phyloP scores from a whole-genome alignment of 441 rosid species.

The Populus hybrid region DNA sequence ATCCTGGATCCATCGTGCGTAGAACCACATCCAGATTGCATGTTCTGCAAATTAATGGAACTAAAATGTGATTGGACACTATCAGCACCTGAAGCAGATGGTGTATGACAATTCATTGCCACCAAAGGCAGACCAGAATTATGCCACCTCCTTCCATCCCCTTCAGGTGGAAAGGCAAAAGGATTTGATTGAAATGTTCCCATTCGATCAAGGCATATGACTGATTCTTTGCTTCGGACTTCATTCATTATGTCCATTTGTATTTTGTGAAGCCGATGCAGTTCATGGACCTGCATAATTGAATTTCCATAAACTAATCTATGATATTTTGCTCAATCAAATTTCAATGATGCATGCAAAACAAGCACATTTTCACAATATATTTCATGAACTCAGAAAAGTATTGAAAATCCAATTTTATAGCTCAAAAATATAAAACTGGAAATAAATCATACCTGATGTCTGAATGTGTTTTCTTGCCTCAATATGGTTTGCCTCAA shows the following conservation, averaged over 20 bases:
- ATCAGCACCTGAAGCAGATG: slow-evolving; percentile 18
- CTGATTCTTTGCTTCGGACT: slow-evolving; percentile 43
- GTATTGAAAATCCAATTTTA: neutral
- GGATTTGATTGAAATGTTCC: slow-evolving; percentile 22
- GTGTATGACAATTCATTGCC: slow-evolving; percentile 19
- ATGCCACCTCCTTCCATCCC: slow-evolving; percentile 18
- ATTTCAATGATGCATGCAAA: neutral
- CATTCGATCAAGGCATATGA: slow-evolving; percentile 22
- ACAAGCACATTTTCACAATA: neutral
- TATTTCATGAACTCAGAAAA: neutral
- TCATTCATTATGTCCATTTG: slow-evolving; percentile 72
- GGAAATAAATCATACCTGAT: slow-evolving; percentile 37
- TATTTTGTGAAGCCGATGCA: slow-evolving; percentile 63
- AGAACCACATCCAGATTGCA: slow-evolving; percentile 27
- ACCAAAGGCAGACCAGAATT: slow-evolving; percentile 12
- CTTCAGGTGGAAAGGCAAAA: slow-evolving; percentile 21
- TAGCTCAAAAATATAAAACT: neutral
- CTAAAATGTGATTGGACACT: slow-evolving; percentile 23
- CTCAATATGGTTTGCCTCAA: slow-evolving; percentile 46
- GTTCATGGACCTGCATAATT: slow-evolving; percentile 56
- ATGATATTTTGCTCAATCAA: neutral
- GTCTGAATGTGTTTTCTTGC: slow-evolving; percentile 44
- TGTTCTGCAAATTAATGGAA: slow-evolving; percentile 19
- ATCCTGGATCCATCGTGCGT: slow-evolving; percentile 13
- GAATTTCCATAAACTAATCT: neutral